Conservation (phyloP, 73 alveolate genomes). For the Breviolum minutum region DNA sequence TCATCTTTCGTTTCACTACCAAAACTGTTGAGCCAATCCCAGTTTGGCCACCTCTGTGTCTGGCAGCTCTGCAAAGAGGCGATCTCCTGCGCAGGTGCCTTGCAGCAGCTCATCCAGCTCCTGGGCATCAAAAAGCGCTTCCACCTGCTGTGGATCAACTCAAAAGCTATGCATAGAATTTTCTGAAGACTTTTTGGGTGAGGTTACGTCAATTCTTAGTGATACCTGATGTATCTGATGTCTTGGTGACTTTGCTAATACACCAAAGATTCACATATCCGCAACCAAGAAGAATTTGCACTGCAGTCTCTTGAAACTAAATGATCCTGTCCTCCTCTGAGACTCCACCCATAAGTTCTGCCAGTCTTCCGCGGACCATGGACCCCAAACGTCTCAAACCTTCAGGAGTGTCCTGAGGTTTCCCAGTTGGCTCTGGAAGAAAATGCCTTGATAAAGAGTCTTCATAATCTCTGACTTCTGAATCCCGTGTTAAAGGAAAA, state of each 20-base stretch:
- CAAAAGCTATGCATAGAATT: no score
- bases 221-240: no score
- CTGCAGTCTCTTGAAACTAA: no score
- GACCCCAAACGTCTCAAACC: slow-evolving; percentile 18
- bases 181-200: no score
- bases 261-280: not conserved
- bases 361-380: slow-evolving; percentile 9
- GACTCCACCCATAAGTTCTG: not conserved
- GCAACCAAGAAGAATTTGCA: no score
- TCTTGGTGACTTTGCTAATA: not conserved
- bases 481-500: not conserved
- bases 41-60: not conserved
- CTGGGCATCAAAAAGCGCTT: not conserved
- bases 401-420: slow-evolving; percentile 10
- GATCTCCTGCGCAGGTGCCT: not conserved
- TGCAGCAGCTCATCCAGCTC: slow-evolving; percentile 34
- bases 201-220: no score
- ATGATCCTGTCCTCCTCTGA: not conserved
- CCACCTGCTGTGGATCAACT: no score
- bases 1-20: no score
- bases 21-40: not conserved
- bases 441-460: not conserved
- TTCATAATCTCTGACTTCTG: not conserved
- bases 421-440: not conserved
- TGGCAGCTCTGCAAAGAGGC: not conserved